Evolutionary conservation across 192 early-diverging fungal species (phyloP), one percentile per base, ranked within the genome.

Genomic region (Coemansia sp.): DNA sequence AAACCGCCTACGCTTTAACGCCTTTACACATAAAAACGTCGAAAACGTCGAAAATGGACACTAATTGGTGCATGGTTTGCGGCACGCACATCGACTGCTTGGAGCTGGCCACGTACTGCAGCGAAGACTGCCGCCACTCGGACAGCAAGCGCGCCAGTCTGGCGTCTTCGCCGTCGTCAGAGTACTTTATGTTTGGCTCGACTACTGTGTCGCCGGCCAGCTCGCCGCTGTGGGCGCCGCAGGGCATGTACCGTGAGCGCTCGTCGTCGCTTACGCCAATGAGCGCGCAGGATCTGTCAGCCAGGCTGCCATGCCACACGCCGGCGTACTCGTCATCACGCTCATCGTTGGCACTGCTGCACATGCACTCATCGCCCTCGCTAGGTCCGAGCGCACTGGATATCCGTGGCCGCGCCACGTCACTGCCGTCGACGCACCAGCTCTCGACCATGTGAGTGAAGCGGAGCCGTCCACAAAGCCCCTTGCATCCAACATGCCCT

Each of bases 41-140:
- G 23, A 21, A 14, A 21, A 2, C 48, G 48, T 22, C 29, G 23
- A 52, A 12, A 52, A 79, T 79, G 77, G 77, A 79, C 51, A 71
- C 72, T 32, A 71, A 70, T 68, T 79, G 77, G 77, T 79, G 77
- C 71, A 74, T 69, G 54, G 69, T 74, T 61, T 79, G 77, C 72
- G 77, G 77, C 50, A 73, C 47, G 51, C 77, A 79, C 72, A 73
- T 79, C 51, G 72, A 79, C 67, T 49, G 71, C 65, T 39, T 49
- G n/a, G 77, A 79, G 52, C 71, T 73, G 22, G 77, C 65, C 10
- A 49, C 57, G 41, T 79, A 79, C 72, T 79, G 77, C 65, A 73
- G 77, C 67, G 66, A 68, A 38, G 49, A 27, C 57, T 79, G 76
- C 67, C 64, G 70, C 47, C 55, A 64, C 52, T 62, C 35, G 41